Percentiles rank a stretch among this genome's conserved stretches.
phyloP scores from a whole-genome alignment of 2,329 filamentous ascomycete genomes.

The Calonectria naviculata region DNA sequence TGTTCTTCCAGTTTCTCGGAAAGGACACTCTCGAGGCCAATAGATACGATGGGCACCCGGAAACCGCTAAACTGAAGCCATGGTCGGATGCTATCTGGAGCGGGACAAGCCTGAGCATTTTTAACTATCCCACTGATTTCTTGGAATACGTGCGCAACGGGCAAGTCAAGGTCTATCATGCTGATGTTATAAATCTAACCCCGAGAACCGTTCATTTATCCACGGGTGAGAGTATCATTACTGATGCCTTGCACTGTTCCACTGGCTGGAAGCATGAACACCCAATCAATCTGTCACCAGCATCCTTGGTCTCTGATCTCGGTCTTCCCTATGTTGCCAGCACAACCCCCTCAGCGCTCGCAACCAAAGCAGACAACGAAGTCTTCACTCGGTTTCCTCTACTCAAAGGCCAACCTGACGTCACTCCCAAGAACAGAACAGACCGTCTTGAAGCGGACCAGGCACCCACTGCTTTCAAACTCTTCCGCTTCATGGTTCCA shows the following conservation, averaged over 20 bases:
- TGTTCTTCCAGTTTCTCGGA: neutral
- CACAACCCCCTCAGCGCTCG: neutral
- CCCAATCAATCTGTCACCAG: neutral
- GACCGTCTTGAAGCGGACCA: neutral
- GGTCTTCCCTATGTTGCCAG: neutral
- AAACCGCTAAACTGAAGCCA: neutral
- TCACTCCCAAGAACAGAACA: neutral
- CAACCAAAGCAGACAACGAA: neutral
- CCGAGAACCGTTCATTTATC: neutral
- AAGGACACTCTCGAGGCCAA: neutral
- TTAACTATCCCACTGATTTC: conserved; percentile 69
- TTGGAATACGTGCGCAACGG: conserved; percentile 64
- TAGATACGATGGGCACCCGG: neutral
- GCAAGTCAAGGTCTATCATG: conserved; percentile 64
- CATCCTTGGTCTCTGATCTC: neutral
- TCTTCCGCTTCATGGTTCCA: conserved; percentile 58
- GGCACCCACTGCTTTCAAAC: conserved; percentile 52
- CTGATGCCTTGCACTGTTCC: neutral
- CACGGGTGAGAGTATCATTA: neutral
- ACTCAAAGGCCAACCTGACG: neutral
- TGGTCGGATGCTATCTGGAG: neutral
- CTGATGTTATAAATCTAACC: conserved; percentile 50
- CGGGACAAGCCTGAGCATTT: conserved; percentile 59
- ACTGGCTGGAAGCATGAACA: neutral
- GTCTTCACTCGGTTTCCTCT: neutral